Evolutionary conservation across 2,329 filamentous ascomycete genomes (phyloP), one percentile per base, ranked within the genome.

Genomic region (Apiospora sp.): DNA sequence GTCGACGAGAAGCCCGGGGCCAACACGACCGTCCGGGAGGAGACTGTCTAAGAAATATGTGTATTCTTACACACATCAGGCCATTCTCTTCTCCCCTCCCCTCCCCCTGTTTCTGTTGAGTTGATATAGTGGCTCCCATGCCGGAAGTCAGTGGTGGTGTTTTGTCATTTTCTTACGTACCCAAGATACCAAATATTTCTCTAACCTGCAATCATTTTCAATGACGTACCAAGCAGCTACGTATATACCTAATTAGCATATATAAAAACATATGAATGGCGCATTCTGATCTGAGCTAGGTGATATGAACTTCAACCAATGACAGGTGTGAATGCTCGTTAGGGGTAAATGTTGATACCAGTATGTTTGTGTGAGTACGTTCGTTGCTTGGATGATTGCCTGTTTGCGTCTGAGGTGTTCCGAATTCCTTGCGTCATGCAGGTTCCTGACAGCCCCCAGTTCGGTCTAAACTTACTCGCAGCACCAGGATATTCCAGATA

Each of bases 11-110:
- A 75, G 75, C 73, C 74, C 43, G 72, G 76, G 12, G 76, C 75
- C 69, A 71, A 58, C 43, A 72, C 75, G 34, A 73, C 74, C 12
- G 67, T 78, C 49, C 77, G 76, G 22, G 79, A 81, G n/a, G 79
- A 81, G 75, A 78, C 78, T 72, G 78, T 79, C 48, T 80, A 75
- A 72, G 37, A 14, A 14, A 10, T 30, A 34, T 12, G 34, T 12
- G 22, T 64, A 16, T 41, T n/a, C 4, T 6, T 22, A n/a, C 34
- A 41, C 34, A 64, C 34, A 13, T n/a, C 8, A 13, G 37, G 54
- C 8, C 16, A n/a, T 37, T n/a, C 8, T 34, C 14, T n/a, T 13
- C 54, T n/a, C 27, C 10, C 8, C 22, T 30, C 22, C 10, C 10
- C 27, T 30, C 27, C 27, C 27, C 46, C 46, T 48, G 13, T 37